Conservation (phyloP, 768 basidiomycete genomes). For the Collybiopsis confluens region DNA sequence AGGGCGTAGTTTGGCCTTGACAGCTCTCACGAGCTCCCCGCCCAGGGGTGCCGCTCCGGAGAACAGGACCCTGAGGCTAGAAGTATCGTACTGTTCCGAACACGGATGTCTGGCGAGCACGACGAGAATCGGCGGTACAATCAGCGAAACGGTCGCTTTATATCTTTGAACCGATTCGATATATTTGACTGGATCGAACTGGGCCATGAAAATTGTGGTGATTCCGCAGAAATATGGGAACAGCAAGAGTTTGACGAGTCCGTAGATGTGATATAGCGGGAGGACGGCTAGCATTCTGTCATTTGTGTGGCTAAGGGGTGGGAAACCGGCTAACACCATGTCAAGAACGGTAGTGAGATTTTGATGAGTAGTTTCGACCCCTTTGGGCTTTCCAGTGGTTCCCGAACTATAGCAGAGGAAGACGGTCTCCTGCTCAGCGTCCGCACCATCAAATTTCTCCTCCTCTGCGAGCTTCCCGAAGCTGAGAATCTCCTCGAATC, state of each 20-base stretch:
- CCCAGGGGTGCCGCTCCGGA: slow-evolving; percentile 84
- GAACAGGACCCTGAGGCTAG: slow-evolving; percentile 50
- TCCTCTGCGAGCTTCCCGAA: slow-evolving; percentile 46
- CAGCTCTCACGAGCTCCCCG: slow-evolving; percentile 50
- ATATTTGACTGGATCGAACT: slow-evolving; percentile 70
- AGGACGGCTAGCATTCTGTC: slow-evolving; percentile 63
- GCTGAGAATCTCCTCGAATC: slow-evolving; percentile 46
- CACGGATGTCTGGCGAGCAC: slow-evolving; percentile 67
- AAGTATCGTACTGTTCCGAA: slow-evolving; percentile 66
- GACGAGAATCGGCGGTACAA: slow-evolving; percentile 86
- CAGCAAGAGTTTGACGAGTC: slow-evolving; percentile 52
- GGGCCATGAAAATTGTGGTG: slow-evolving; percentile 54
- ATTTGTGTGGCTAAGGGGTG: slow-evolving; percentile 27
- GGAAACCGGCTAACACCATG: slow-evolving; percentile 44
- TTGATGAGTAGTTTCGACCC: slow-evolving; percentile 53
- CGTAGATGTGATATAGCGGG: slow-evolving; percentile 55
- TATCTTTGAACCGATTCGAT: slow-evolving; percentile 64
- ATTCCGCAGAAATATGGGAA: slow-evolving; percentile 49
- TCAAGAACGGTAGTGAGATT: slow-evolving; percentile 62
- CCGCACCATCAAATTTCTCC: slow-evolving; percentile 48
- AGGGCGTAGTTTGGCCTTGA: slow-evolving; percentile 21
- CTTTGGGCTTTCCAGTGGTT: slow-evolving; percentile 79
- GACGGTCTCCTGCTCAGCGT: slow-evolving; percentile 49
- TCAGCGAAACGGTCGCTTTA: slow-evolving; percentile 49
- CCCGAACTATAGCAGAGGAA: slow-evolving; percentile 61